Percentiles rank a stretch among this genome's conserved stretches.
Evolutionary conservation across 306 rosid species (phyloP).

Genomic region (Malus orientalis): DNA sequence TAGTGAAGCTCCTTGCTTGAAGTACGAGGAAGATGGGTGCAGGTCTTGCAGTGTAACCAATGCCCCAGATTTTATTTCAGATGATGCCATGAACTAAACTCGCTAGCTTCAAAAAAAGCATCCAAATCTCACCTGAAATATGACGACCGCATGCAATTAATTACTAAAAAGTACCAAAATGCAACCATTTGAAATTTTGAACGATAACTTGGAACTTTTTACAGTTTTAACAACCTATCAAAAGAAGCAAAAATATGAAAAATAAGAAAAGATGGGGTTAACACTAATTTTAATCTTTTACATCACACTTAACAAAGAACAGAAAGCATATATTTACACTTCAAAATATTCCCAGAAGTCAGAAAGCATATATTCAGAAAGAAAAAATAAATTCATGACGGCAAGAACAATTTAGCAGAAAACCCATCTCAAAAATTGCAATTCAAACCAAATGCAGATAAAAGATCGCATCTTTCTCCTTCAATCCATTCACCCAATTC

Average conservation of each 20-base stretch:
- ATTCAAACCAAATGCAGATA: background rate
- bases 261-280: background rate
- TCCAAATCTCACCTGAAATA: constrained; percentile 5
- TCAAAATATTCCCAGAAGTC: background rate
- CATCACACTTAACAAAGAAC: background rate
- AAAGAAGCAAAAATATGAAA: background rate
- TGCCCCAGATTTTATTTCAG: constrained; percentile 51
- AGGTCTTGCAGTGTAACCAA: constrained; percentile 40
- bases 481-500: background rate
- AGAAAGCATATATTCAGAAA: too few species aligned
- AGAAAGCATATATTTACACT: background rate
- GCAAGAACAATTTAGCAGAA: background rate
- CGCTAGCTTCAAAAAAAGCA: background rate
- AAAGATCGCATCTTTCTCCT: background rate
- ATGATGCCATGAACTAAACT: constrained; percentile 22
- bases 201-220: background rate
- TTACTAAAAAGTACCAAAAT: background rate
- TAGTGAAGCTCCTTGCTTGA: constrained; percentile 70
- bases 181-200: background rate
- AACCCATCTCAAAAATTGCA: background rate
- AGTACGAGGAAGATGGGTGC: constrained; percentile 54
- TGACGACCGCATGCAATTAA: background rate
- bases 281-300: background rate
- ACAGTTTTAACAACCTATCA: background rate
- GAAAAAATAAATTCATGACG: too few species aligned